Base-by-base conservation (phyloP, 2,329 filamentous ascomycete species). In the Aspergillus quadrilineatus region DNA sequence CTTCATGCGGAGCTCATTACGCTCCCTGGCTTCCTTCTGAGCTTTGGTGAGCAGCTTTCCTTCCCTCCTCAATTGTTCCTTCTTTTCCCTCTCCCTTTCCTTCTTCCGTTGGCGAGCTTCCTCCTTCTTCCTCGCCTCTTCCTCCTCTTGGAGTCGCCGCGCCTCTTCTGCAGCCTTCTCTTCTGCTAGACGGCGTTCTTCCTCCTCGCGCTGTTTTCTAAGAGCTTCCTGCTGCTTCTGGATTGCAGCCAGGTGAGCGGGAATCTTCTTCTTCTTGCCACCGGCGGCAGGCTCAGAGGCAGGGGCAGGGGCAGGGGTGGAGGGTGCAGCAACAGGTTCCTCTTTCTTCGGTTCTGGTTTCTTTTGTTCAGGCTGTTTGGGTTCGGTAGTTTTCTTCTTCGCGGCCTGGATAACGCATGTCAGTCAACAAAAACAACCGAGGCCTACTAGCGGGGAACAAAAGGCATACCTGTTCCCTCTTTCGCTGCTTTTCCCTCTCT, bases 401-500 rank as follows among this genome's bases (percentile, higher is more conserved):
- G 89, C 86, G 63, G 91, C 90, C 88, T 89, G 65, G 58, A 57
- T 28, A 58, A 28, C 34, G 58, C 52, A 1, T 26, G 49, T 43
- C 45, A 52, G 46, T 44, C 1, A 30, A n/a, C 45, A 26, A 42
- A 42, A 42, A 48, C 36, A 53, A 17, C 39, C 57, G 44, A 43
- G 50, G 29, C 15, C 29, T 42, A 44, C 10, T 22, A 37, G 36
- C 47, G 14, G 14, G 46, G 44, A 22, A 29, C 14, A 58, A 32
- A 44, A 50, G 39, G 71, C 80, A 56, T 74, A 94, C 91, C 85
- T 97, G 89, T 77, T 99, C 94, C 85, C 92, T 99, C 80, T 99
- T 99, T 65, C 92, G 84, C 79, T 94, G 90, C 85, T 99, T 99
- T 80, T 99, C 94, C 60, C 91, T 87, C 80, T 99, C 94, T 79